Conservation (phyloP, 345 rosid genomes). For the Xanthoceras sorbifolium region DNA sequence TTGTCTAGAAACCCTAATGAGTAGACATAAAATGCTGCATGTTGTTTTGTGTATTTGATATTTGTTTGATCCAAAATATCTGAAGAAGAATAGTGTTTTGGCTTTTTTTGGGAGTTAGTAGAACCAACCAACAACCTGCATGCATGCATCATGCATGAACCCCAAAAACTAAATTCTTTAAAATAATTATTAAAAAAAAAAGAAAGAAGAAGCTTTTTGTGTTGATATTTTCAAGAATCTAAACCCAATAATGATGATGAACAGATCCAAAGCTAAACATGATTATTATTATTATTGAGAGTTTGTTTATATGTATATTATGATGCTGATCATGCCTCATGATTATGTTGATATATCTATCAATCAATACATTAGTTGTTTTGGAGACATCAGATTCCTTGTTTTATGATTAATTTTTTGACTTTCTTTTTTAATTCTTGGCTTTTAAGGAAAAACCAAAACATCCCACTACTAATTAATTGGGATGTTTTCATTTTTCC, state of each 20-base stretch:
- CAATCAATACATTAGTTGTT: conserved; percentile 3
- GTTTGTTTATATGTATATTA: neutral
- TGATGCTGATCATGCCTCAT: conserved; percentile 19
- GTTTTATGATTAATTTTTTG: conserved; percentile 19
- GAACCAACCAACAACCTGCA: conserved; percentile 13
- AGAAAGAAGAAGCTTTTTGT: neutral
- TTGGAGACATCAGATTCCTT: conserved; percentile 24
- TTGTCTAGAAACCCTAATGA: conserved; percentile 15
- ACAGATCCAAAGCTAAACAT: conserved; percentile 21
- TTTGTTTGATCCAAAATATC: neutral
- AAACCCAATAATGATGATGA: conserved; percentile 22
- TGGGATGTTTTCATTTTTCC: neutral
- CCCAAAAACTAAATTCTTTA: neutral
- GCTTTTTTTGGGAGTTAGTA: neutral
- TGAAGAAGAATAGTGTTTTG: conserved; percentile 1
- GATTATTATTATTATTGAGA: conserved; percentile 11
- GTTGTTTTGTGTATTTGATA: neutral
- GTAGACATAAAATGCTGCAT: conserved; percentile 2
- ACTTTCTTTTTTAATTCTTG: conserved; percentile 14
- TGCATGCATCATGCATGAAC: conserved; percentile 4
- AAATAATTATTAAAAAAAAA: too few relatives aligned
- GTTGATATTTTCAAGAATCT: conserved; percentile 15
- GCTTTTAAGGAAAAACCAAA: conserved; percentile 3
- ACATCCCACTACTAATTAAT: neutral
- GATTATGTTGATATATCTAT: conserved; percentile 12